Conservation (phyloP, 441 rosid species). For the Melastoma candidum region DNA sequence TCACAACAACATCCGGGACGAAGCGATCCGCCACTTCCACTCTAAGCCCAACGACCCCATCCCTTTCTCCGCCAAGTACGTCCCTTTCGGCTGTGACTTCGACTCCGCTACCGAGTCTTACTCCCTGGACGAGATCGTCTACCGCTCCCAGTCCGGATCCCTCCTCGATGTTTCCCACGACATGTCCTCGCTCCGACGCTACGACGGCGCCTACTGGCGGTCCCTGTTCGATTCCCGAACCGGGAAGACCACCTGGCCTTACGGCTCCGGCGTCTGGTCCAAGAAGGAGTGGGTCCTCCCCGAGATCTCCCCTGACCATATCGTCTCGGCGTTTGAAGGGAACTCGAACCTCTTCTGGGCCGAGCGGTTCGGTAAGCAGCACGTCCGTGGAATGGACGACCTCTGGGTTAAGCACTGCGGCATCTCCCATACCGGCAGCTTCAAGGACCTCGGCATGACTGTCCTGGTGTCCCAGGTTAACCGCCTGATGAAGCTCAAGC, state of each 20-base stretch:
- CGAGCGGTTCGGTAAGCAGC: conserved; percentile 52
- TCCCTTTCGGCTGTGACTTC: conserved; percentile 41
- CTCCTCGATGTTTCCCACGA: conserved; percentile 60
- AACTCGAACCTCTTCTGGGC: conserved; percentile 71
- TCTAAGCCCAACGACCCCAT: conserved; percentile 14
- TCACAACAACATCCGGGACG: conserved; percentile 46
- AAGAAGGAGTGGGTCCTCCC: conserved; percentile 76
- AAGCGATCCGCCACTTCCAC: conserved; percentile 43
- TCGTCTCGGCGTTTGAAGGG: conserved; percentile 64
- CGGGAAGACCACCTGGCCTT: conserved; percentile 63
- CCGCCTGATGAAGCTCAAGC: conserved; percentile 41
- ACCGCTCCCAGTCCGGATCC: conserved; percentile 59
- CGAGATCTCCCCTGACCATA: conserved; percentile 58
- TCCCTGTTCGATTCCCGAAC: conserved; percentile 61
- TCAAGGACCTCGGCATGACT: conserved; percentile 68
- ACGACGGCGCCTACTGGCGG: conserved; percentile 53
- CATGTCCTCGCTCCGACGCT: conserved; percentile 41
- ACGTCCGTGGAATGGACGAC: conserved; percentile 45
- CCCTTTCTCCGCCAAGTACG: conserved; percentile 49
- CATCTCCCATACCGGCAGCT: conserved; percentile 63
- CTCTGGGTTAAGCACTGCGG: conserved; percentile 77
- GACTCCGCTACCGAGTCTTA: conserved; percentile 34
- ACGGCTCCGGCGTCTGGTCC: conserved; percentile 68
- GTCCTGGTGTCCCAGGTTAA: conserved; percentile 68
- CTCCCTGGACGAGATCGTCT: conserved; percentile 63